phyloP scores from a whole-genome alignment of 2,329 filamentous ascomycete species.

The Colletotrichum tanaceti region DNA sequence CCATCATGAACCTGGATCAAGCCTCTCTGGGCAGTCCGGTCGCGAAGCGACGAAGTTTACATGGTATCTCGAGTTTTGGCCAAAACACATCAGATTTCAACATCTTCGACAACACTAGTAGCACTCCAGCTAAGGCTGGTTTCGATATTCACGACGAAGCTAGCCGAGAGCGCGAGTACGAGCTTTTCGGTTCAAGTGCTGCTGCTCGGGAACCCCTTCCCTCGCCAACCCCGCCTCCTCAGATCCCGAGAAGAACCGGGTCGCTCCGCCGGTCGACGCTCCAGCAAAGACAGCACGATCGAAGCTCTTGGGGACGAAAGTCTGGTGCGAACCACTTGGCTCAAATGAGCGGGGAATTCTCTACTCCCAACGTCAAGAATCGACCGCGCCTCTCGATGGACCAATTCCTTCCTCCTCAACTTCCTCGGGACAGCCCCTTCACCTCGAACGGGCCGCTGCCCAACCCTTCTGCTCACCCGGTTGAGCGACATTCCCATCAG shows the following conservation, averaged over 20 bases:
- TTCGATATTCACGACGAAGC: conserved; percentile 59
- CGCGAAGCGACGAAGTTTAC: conserved; percentile 89
- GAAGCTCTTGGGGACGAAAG: conserved; percentile 71
- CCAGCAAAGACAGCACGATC: conserved; percentile 82
- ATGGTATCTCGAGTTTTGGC: conserved; percentile 75
- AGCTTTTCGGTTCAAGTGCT: conserved; percentile 56
- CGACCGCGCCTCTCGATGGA: conserved; percentile 83
- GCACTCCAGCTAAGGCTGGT: conserved; percentile 52
- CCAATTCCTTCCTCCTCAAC: conserved; percentile 75
- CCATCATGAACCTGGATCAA: conserved; percentile 87
- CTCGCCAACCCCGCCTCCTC: conserved; percentile 61
- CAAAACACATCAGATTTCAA: conserved; percentile 70
- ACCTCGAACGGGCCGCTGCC: conserved; percentile 63
- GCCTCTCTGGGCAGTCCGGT: conserved; percentile 84
- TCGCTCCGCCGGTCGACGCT: conserved; percentile 88
- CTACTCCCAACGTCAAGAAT: conserved; percentile 68
- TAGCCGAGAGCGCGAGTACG: conserved; percentile 65
- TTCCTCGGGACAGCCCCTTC: conserved; percentile 73
- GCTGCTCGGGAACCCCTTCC: conserved; percentile 54
- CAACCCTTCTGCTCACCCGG: conserved; percentile 64
- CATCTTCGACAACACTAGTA: conserved; percentile 76
- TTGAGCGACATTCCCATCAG: conserved; percentile 61
- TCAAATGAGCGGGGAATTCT: conserved; percentile 63
- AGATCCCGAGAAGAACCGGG: conserved; percentile 75
- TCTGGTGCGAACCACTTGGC: conserved; percentile 68